Evolutionary conservation across 2,329 filamentous ascomycete genomes (phyloP), one percentile per base, ranked within the genome.

Genomic region (Diaporthe longicolla): DNA sequence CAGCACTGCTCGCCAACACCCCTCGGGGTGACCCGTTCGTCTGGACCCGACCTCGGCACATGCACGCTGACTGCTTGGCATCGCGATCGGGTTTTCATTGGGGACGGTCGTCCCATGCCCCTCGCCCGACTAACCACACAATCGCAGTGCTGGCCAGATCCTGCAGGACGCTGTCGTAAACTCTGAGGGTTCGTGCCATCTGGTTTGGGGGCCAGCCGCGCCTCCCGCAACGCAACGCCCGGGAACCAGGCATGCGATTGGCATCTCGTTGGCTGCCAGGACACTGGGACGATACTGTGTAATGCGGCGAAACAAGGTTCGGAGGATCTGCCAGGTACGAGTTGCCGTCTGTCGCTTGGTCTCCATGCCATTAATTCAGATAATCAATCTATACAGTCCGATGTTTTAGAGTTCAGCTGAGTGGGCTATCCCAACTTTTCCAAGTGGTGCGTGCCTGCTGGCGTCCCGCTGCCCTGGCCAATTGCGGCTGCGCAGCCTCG

Each of bases 11-110:
- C 17, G 48, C 32, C 48, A 40, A 54, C 17, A 40, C 11, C 48
- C n/a, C 63, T 68, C 63, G 63, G 63, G 63, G 63, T 68, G 63
- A 68, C 63, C 63, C 63, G 63, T 68, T 68, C 63, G 48, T 68
- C 63, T 68, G 63, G 63, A 68, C 63, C 63, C 63, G 48, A 68
- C 63, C 63, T 54, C 45, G 63, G 63, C 63, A 68, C 40, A 68
- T 68, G 63, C 63, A 40, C 32, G 48, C 17, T 29, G 45, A 32
- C 63, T 54, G 48, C 63, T 68, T 68, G 63, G 63, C 63, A 68
- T 68, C 63, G 63, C 63, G 63, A 68, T 68, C 63, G 45, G 13
- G 15, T 68, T 54, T 48, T 54, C 63, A 54, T 54, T 68, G 63
- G 63, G 63, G 37, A 52, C 21, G 32, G 32, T 24, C 63, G 37